Base-by-base conservation (phyloP, 1,284 basidiomycete genomes). In the Cutaneotrichosporon spelunceum region DNA sequence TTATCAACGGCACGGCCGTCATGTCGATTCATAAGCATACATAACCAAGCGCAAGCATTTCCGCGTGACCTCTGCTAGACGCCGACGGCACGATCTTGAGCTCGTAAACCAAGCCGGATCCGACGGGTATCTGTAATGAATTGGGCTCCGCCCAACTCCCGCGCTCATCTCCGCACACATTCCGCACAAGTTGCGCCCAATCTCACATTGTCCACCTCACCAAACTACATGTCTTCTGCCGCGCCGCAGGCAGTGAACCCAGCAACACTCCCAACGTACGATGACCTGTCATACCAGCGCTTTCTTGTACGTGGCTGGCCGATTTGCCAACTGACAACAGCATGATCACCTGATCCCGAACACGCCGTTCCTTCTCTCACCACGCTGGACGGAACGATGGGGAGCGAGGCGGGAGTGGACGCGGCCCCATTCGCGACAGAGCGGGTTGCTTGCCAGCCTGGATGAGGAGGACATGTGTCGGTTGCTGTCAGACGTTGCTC, bases 271-370 rank as follows among this genome's bases (percentile, higher is more conserved):
- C 66, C 66, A 10, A 60, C 61, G 7, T 67, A 67, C 59, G 63
- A 67, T 30, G 53, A 48, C 9, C 53, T 67, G 19, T 21, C 50
- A 14, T 64, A 62, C 49, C 6, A 4, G 11, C 42, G 14, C 29
- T 67, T 64, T 26, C 59, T 64, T 10, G 66, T 67, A n/a, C 11
- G 66, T 55, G 1, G 1, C 1, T 14, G 9, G 23, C 16, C 21
- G 11, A 14, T n/a, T n/a, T n/a, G 9, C 14, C n/a, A 44, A 36
- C 60, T 62, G 45, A 62, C 55, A 1, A 1, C 53, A 78, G 77
- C 52, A 59, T 14, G 57, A 74, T n/a, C 77, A 78, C 58, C 55
- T 77, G 13, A 57, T 72, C 5, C 73, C 70, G 1, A 78, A 78
- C 60, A 68, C 62, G 3, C 75, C 77, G 3, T 77, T 75, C 60